Evolutionary conservation across 192 early-diverging fungal species (phyloP), one percentile per base, ranked within the genome.

Genomic region (Backusella circina): DNA sequence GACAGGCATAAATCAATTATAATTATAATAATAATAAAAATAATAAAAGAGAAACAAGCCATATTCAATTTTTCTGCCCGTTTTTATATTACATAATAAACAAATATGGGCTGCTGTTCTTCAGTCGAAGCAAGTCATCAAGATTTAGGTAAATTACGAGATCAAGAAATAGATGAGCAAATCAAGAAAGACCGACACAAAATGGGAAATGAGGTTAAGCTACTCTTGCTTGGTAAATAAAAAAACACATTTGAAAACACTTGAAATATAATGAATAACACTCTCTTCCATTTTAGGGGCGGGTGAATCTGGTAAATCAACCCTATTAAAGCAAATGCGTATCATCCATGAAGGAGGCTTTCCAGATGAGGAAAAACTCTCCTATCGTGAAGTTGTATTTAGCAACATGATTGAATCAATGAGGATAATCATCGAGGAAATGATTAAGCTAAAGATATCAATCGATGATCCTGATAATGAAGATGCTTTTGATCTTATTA

Each of bases 271-370:
- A 77, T 90, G 15, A 66, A 32, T 16, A 28, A 5, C 16, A 16
- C 2, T 36, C 10, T 75, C 15, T 36, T 39, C 47, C 35, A 15
- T 30, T 50, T 64, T 75, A 94, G 94, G 93, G 79, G 95, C 97
- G 41, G 95, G 96, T 79, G 97, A 99, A 84, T 96, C 95, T 10
- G 97, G 97, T 65, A 99, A 99, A 86, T 93, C 91, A 44, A 99
- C 97, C n/a, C 94, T 99, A 81, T 86, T 99, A 68, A 99, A 99
- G 82, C 97, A 99, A 81, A 97, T 99, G 96, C 95, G 95, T 81
- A 88, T 98, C 35, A 98, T 99, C 79, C 96, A 99, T 82, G 96
- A 95, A 76, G 92, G 90, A 72, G 97, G 96, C 4, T 99, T 96
- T 85, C 91, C 91, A 66, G 79, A 86, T 28, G 93, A 96, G 54